phyloP scores from a whole-genome alignment of 176 grass and related monocot species.

The Thinopyrum elongatum region DNA sequence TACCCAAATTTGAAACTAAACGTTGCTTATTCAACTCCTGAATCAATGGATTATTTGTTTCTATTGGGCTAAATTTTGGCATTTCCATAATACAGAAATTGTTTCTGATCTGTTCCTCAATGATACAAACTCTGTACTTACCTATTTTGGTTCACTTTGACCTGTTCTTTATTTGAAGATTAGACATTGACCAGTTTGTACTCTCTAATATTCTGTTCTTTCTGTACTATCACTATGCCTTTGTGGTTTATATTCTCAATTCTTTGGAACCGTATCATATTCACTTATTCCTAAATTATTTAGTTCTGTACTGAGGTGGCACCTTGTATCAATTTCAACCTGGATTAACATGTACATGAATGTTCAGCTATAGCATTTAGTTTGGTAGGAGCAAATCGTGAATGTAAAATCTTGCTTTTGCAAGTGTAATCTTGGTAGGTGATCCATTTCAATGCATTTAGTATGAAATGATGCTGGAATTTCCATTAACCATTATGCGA shows the following conservation, averaged over 20 bases:
- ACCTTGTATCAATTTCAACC: not conserved
- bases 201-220: not conserved
- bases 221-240: not conserved
- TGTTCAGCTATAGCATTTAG: not conserved
- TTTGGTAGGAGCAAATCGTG: not conserved
- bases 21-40: not conserved
- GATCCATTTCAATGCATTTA: slow-evolving; percentile 9
- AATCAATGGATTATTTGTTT: not conserved
- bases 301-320: not conserved
- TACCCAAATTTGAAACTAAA: not conserved
- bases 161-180: not conserved
- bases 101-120: not conserved
- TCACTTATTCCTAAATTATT: not conserved
- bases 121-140: not conserved
- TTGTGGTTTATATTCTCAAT: not conserved
- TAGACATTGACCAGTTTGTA: not conserved
- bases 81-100: not conserved
- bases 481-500: not conserved
- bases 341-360: not conserved
- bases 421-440: not conserved
- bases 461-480: not conserved
- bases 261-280: not conserved
- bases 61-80: not conserved
- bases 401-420: slow-evolving; percentile 12
- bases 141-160: not conserved